Conservation (phyloP, 352 stramenopile species). For the Phytopythium cucurbitacearum region DNA sequence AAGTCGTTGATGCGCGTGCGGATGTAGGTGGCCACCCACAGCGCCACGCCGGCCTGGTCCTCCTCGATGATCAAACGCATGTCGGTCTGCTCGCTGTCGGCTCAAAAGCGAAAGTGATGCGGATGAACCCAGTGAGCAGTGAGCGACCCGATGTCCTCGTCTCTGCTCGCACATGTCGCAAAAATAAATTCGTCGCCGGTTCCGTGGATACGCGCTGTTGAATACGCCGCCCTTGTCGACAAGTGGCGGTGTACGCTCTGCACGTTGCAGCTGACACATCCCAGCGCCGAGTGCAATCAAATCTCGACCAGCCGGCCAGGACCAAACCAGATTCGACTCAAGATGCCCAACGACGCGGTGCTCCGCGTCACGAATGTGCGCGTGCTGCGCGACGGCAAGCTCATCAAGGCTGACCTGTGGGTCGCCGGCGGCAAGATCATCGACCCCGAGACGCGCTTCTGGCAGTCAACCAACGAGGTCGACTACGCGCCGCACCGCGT, state of each 20-base stretch:
- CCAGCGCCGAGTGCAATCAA: constrained; percentile 1
- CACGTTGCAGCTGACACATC: neutral
- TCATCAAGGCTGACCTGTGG: constrained; percentile 41
- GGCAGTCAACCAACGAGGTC: constrained; percentile 14
- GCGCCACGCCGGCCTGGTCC: constrained; percentile 48
- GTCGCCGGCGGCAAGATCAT: constrained; percentile 47
- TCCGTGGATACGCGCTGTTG: neutral
- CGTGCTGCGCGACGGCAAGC: constrained; percentile 37
- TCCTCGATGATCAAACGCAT: constrained; percentile 89
- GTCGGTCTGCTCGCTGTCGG: neutral
- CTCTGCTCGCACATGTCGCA: neutral
- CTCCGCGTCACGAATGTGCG: constrained; percentile 62
- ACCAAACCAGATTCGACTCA: neutral
- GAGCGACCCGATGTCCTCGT: neutral
- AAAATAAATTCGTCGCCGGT: neutral
- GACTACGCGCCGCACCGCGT: constrained; percentile 38
- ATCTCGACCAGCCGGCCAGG: constrained; percentile 1
- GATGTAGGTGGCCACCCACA: constrained; percentile 83
- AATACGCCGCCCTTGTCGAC: constrained; percentile 2
- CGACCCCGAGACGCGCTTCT: constrained; percentile 57
- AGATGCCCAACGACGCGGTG: constrained; percentile 10
- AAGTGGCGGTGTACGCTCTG: neutral
- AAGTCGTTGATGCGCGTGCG: constrained; percentile 79
- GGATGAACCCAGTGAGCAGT: neutral
- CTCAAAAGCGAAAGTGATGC: constrained; percentile 8